A percentile compares a stretch with the other conserved stretches of the same genome.
These are phyloP conservation scores for Boletus holoroseus DNA, from an alignment of 1,284 basidiomycete species.

Conservation along the genomic window DNA sequence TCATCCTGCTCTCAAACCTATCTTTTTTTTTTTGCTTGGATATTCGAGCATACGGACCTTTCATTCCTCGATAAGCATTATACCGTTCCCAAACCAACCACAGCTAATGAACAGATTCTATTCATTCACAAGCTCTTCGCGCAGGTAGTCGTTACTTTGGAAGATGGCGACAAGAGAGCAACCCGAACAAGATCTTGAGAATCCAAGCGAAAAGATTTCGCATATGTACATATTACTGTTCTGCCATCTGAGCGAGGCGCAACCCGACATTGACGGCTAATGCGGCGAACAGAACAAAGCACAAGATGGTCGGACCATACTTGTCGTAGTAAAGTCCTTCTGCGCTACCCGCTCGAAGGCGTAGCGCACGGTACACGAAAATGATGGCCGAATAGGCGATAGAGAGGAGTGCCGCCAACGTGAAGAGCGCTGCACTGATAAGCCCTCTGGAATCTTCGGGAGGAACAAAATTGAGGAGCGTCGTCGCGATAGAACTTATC, in stretches of 20 bases:
- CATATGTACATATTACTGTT: slow-evolving; percentile 1
- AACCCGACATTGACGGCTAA: slow-evolving; percentile 73
- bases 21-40: slow-evolving; percentile 15
- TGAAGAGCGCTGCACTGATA: slow-evolving; percentile 84
- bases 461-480: slow-evolving; percentile 83
- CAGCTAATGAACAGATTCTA: slow-evolving; percentile 26
- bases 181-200: neutral
- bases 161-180: neutral
- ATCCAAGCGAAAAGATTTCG: neutral
- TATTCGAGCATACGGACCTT: slow-evolving; percentile 15
- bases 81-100: slow-evolving; percentile 18
- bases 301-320: slow-evolving; percentile 79
- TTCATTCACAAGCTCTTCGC: slow-evolving; percentile 6
- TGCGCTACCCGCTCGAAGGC: slow-evolving; percentile 69
- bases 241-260: slow-evolving; percentile 45
- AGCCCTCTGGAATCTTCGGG: slow-evolving; percentile 74
- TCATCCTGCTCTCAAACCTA: slow-evolving; percentile 7
- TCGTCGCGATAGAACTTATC: slow-evolving; percentile 84
- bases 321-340: slow-evolving; percentile 85
- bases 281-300: slow-evolving; percentile 64
- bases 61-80: slow-evolving; percentile 26
- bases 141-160: neutral
- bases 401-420: slow-evolving; percentile 80
- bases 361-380: slow-evolving; percentile 81
- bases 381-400: slow-evolving; percentile 86